Conservation (phyloP, 148 eudicot genomes). For the Rheum nobile region DNA sequence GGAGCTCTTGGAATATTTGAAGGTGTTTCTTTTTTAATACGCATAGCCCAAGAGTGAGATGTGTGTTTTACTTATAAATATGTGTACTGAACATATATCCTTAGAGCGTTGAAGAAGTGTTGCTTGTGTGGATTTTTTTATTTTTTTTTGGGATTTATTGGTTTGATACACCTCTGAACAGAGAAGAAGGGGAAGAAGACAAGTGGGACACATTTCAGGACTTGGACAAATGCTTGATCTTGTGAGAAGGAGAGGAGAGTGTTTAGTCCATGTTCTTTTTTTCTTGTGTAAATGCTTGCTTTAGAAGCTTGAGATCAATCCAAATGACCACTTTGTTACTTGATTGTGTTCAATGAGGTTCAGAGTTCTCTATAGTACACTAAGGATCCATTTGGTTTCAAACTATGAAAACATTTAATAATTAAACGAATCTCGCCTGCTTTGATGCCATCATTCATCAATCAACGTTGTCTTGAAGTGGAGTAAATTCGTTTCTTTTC, state of each 20-base stretch:
- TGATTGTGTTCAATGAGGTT: neutral
- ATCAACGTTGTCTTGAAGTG: no score
- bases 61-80: slow-evolving; percentile 2
- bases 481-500: no score
- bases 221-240: slow-evolving; percentile 6
- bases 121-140: neutral
- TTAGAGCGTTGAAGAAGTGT: neutral
- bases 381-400: no score
- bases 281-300: slow-evolving; percentile 5
- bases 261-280: slow-evolving; percentile 5
- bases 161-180: neutral
- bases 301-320: neutral
- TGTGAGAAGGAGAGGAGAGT: neutral
- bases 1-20: neutral
- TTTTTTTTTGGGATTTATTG: neutral
- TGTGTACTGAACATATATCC: slow-evolving; percentile 2
- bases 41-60: slow-evolving; percentile 6
- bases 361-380: no score
- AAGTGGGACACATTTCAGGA: slow-evolving; percentile 2
- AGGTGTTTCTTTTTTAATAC: slow-evolving; percentile 1
- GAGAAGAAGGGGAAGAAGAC: neutral
- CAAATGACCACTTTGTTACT: slow-evolving; percentile 6
- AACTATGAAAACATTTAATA: no score
- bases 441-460: no score
- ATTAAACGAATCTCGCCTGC: no score